Percentiles rank a stretch among this genome's conserved stretches.
Evolutionary conservation across 352 stramenopile species (phyloP).

Genomic region (Globisporangium perplexum): DNA sequence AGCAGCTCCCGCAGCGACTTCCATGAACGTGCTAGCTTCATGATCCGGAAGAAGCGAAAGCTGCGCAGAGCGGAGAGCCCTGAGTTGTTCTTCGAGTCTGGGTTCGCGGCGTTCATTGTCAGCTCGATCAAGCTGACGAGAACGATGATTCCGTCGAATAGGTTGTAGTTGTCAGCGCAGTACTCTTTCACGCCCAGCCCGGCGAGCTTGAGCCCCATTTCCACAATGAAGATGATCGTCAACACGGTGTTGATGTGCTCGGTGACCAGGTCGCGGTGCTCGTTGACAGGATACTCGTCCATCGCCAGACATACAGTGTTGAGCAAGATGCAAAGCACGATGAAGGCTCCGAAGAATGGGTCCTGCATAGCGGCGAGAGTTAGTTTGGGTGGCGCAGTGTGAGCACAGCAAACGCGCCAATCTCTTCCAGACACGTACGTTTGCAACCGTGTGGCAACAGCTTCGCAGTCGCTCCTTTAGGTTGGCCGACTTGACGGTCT

Average conservation of each 20-base stretch:
- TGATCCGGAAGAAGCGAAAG: constrained; percentile 79
- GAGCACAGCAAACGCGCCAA: not conserved
- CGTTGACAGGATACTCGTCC: constrained; percentile 38
- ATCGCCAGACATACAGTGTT: constrained; percentile 57
- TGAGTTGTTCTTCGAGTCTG: constrained; percentile 23
- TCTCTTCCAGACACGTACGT: constrained; percentile 6
- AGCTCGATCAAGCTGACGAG: constrained; percentile 43
- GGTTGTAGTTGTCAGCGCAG: constrained; percentile 39
- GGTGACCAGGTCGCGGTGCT: constrained; percentile 10
- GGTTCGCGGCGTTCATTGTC: constrained; percentile 21
- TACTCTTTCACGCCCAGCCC: constrained; percentile 44
- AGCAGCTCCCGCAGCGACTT: constrained; percentile 80
- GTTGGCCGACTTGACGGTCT: constrained; percentile 15
- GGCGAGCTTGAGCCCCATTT: constrained; percentile 58
- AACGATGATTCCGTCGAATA: constrained; percentile 57
- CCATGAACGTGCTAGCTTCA: constrained; percentile 92
- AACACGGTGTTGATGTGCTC: constrained; percentile 32
- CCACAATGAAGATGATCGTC: constrained; percentile 38
- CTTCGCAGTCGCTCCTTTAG: constrained; percentile 12
- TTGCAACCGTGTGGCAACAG: constrained; percentile 15
- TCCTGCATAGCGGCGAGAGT: constrained; percentile 11
- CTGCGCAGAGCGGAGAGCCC: constrained; percentile 73
- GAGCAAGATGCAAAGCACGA: constrained; percentile 49
- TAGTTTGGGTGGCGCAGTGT: not conserved
- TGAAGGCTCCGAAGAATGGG: constrained; percentile 24